phyloP scores from a whole-genome alignment of 2,329 filamentous ascomycete genomes.

The Fusarium tanahbumbuense region DNA sequence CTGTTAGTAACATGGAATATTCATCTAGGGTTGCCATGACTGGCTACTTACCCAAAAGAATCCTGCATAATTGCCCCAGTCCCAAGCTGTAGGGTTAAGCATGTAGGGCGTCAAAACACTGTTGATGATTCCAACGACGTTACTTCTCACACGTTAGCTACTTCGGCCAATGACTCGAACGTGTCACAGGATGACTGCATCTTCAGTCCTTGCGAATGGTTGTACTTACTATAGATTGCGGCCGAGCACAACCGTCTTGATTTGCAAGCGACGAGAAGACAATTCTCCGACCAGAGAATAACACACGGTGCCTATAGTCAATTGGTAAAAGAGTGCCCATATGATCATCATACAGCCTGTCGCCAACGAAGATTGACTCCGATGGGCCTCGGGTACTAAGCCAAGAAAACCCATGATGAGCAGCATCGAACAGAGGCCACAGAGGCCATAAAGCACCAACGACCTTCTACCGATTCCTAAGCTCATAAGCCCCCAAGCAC shows the following conservation, averaged over 20 bases:
- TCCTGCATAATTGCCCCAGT: constrained; percentile 88
- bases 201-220: neutral
- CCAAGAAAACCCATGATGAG: constrained; percentile 87
- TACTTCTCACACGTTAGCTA: constrained; percentile 58
- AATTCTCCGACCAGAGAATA: constrained; percentile 90
- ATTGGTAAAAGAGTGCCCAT: constrained; percentile 86
- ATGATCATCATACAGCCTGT: constrained; percentile 87
- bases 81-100: constrained; percentile 87
- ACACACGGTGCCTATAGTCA: constrained; percentile 88
- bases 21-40: neutral
- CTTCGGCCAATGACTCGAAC: neutral
- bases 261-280: constrained; percentile 83
- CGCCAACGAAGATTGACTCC: constrained; percentile 73
- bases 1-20: constrained; percentile 19
- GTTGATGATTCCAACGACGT: constrained; percentile 84
- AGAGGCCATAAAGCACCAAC: constrained; percentile 81
- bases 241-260: constrained; percentile 91
- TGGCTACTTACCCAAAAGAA: constrained; percentile 78
- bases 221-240: constrained; percentile 75
- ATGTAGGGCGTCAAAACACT: constrained; percentile 90
- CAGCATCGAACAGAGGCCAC: constrained; percentile 79
- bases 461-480: constrained; percentile 78
- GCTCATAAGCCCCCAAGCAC: constrained; percentile 84
- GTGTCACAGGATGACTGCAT: neutral
- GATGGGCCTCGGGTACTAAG: constrained; percentile 71